Base-by-base conservation (phyloP, 2,329 filamentous ascomycete species). In the Plectosphaerella cucumerina region DNA sequence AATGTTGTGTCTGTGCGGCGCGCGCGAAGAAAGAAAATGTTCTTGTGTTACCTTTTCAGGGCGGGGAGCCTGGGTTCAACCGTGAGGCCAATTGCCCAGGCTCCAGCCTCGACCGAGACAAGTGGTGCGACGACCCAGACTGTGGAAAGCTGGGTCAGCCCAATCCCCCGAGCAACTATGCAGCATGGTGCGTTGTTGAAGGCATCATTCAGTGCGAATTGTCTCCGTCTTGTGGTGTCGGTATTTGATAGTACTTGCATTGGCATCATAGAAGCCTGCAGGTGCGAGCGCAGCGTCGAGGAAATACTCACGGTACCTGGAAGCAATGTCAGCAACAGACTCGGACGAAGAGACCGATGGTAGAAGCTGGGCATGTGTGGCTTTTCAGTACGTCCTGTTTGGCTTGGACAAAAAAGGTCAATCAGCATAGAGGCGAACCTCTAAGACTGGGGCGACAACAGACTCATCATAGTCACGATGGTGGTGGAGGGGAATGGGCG, bases 371-470 rank as follows among this genome's bases (percentile, higher is more conserved):
- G 18, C 39, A n/a, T 22, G 26, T 44, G 48, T 55, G 50, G 51
- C 56, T 56, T 47, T 67, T 78, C 74, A 78, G 75, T 59, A 65
- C 62, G 74, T 80, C 76, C 75, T 31, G 70, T 78, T 80, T 81
- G 77, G 77, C 73, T 70, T 70, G 74, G 76, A 80, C 76, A 71
- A 20, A 31, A 42, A 42, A 42, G 39, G 77, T 76, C 72, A 69
- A 64, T 75, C 72, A 74, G 68, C 72, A 75, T 60, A 58, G 66
- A 74, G 68, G 70, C 69, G 67, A 46, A 70, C 71, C 71, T 73
- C 66, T 75, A 66, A 73, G 72, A 65, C 72, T 75, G 72, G 72
- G 72, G 72, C 72, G 72, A 75, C 72, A 75, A 72, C 71, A 62
- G 65, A 66, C 60, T 75, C 72, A 70, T 75, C 71, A 74, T 66